Evolutionary conservation across 73 alveolate species (phyloP), one percentile per base, ranked within the genome.

Genomic region (Durusdinium trenchii): DNA sequence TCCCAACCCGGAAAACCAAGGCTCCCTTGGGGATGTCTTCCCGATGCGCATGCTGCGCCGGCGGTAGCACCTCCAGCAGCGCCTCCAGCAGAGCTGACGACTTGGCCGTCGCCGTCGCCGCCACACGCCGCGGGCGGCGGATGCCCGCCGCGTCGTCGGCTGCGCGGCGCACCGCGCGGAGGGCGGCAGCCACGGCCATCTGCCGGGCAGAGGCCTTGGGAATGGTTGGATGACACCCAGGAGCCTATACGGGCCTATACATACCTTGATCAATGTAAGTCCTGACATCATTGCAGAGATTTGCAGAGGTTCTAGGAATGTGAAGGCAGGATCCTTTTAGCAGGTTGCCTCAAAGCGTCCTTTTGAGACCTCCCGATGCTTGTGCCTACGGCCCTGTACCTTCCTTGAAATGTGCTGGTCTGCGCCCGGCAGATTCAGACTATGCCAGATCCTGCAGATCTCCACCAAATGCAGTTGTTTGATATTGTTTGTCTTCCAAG

Each of bases 81-180:
- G 92, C 92, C 48, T 82, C 92, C 92, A 46, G 47, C 71, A 23
- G 32, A 30, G 69, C 69, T 23, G 23, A 23, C 23, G 69, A 57
- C 69, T 23, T 23, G 32, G 23, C 69, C 42, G n/a, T 10, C 42
- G 45, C 45, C 38, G 9, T 28, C 42, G 42, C 23, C 42, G 62
- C 61, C 38, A 20, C 26, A 7, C 54, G 73, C 52, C 94, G 94
- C 51, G 35, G 64, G 32, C 71, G 94, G 47, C 90, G 90, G 36
- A 67, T 47, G 61, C 64, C 76, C 36, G 94, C 75, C 54, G 94
- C 94, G 52, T 83, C 94, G 92, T 46, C 48, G 92, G 92, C 92
- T 26, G 92, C 92, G 92, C 92, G 92, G 20, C 71, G 92, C 92
- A 46, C 89, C 46, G 45, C 40, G 89, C 89, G 89, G 64, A 78